Percentiles rank a stretch among this genome's conserved stretches.
Conservation (phyloP, 805 yeast genomes). For the Monosporozyma aerobia region DNA sequence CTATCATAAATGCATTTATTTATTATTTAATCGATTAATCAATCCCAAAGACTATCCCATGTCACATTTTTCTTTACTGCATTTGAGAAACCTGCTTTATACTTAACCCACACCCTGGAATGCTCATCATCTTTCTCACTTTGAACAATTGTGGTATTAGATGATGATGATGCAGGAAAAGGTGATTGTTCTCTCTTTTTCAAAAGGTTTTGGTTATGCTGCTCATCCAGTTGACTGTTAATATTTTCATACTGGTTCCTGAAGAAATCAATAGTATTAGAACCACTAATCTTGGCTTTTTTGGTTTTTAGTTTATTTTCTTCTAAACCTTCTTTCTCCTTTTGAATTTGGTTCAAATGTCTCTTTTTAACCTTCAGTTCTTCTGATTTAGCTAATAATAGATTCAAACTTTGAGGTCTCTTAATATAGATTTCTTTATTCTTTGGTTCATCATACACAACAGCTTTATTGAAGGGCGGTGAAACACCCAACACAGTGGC, state of each 20-base stretch:
- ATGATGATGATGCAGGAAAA: background rate
- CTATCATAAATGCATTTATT: background rate
- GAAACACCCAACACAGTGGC: conserved; percentile 12
- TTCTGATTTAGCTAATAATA: conserved; percentile 25
- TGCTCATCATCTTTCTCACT: conserved; percentile 1
- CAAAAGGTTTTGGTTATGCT: background rate
- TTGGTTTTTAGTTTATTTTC: conserved; percentile 16
- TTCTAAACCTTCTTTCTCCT: conserved; percentile 11
- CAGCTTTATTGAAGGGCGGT: conserved; percentile 25
- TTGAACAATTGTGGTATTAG: background rate
- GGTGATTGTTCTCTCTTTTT: background rate
- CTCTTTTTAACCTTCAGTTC: conserved; percentile 28
- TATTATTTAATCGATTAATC: background rate
- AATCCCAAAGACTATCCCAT: conserved; percentile 55
- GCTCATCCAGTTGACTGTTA: conserved; percentile 1
- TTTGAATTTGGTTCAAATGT: conserved; percentile 17
- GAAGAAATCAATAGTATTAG: conserved; percentile 31
- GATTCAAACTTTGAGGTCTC: conserved; percentile 17
- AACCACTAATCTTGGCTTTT: conserved; percentile 6
- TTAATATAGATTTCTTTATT: conserved; percentile 17
- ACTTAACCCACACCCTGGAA: conserved; percentile 66
- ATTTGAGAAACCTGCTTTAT: conserved; percentile 83
- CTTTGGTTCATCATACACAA: conserved; percentile 17
- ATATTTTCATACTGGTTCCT: conserved; percentile 34
- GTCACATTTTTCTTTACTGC: conserved; percentile 79